Base-by-base conservation (phyloP, 192 early-diverging fungal genomes). In the Linderina pennispora region DNA sequence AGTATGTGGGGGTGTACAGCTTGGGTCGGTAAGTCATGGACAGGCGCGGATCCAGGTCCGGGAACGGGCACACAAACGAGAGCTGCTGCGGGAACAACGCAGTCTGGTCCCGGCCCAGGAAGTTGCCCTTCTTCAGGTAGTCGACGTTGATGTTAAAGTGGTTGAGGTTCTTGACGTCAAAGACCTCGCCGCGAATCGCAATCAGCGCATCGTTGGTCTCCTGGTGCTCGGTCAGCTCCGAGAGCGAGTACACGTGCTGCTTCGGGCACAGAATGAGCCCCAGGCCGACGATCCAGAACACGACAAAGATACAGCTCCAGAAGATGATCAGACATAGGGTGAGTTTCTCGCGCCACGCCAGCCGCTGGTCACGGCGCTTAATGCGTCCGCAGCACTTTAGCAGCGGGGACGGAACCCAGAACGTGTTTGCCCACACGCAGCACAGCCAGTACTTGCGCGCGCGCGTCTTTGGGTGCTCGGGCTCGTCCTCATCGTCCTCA, bases 291-390 rank as follows among this genome's bases (percentile, higher is more conserved):
- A 91, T 89, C 55, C 92, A 86, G 65, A 94, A 93, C 26, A 97
- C 75, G 36, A 93, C 82, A 55, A 85, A 60, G 13, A 53, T 76
- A 16, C 86, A 89, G 45, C 93, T 57, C 33, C 90, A 77, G 16
- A 84, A 71, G 28, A 96, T 90, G 44, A 97, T 64, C 49, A 88
- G 53, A 53, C 90, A 92, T 21, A 99, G 75, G 1, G 97, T 88
- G 8, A 95, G 78, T 62, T 99, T 97, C 61, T 99, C 97, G 45
- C 97, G 81, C 97, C 97, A 99, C 7, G 97, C 97, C 70, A 90
- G 79, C 33, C 81, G 87, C 43, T 91, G 75, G 55, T 90, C 88
- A 17, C 66, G 74, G 33, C 81, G 79, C 58, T 82, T 78, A 81
- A 94, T 89, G 28, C 84, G 75, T 18, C 90, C 90, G 54, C 88